Evolutionary conservation across 371 early-diverging fungal genomes (phyloP).

Genomic region (Mucor indicus): DNA sequence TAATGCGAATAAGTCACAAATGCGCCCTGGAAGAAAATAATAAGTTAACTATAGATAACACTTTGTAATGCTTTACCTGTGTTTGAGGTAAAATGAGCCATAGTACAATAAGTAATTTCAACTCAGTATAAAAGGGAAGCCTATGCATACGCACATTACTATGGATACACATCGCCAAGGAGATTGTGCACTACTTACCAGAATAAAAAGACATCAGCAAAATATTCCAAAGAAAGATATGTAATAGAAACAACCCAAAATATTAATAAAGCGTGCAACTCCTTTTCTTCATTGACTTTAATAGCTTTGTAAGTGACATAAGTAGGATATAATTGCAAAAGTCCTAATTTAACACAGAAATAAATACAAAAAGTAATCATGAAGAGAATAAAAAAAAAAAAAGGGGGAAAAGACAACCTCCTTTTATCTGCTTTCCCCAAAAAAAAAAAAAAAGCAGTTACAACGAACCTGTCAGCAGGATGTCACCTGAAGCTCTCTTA

Average conservation of each 20-base stretch:
- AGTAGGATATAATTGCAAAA: slow-evolving; percentile 44
- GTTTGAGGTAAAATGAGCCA: slow-evolving; percentile 50
- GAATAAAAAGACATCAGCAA: slow-evolving; percentile 41
- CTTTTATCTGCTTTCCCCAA: too few relatives aligned
- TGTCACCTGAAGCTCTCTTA: too few relatives aligned
- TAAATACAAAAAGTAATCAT: slow-evolving; percentile 32
- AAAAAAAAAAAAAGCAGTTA: too few relatives aligned
- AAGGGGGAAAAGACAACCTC: neutral
- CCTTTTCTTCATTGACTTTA: slow-evolving; percentile 26
- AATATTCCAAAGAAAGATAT: slow-evolving; percentile 35
- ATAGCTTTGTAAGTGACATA: slow-evolving; percentile 43
- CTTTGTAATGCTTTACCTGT: slow-evolving; percentile 29
- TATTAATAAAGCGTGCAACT: slow-evolving; percentile 38
- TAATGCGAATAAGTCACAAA: slow-evolving; percentile 18
- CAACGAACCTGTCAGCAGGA: too few relatives aligned
- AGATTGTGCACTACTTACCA: too few relatives aligned
- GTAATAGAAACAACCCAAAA: slow-evolving; percentile 42
- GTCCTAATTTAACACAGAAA: slow-evolving; percentile 29
- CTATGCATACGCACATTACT: slow-evolving; percentile 7
- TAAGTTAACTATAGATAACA: too few relatives aligned
- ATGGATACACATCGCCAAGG: neutral
- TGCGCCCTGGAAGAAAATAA: slow-evolving; percentile 11
- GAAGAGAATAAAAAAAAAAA: slow-evolving; percentile 5
- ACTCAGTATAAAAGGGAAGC: slow-evolving; percentile 44
- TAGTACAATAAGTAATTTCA: slow-evolving; percentile 32